These are phyloP conservation scores for Xerocomus brunneocitrinus DNA, from an alignment of 768 basidiomycete species.

Conservation along the genomic window DNA sequence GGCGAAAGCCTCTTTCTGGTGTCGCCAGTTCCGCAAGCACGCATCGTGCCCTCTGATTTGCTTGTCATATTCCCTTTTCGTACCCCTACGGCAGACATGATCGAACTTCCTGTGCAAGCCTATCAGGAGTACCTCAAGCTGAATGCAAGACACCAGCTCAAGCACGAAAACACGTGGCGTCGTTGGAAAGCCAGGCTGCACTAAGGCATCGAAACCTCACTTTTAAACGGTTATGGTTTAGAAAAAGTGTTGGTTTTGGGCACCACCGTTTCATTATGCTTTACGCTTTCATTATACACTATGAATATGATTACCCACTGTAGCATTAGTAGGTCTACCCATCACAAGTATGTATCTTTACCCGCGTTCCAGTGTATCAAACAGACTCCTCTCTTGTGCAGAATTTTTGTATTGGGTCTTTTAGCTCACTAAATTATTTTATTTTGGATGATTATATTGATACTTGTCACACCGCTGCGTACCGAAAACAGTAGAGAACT, in stretches of 20 bases:
- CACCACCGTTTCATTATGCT: background rate
- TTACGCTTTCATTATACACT: background rate
- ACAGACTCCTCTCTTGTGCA: background rate
- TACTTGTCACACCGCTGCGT: background rate
- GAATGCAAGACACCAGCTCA: slow-evolving; percentile 47
- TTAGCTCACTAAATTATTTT: background rate
- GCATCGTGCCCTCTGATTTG: slow-evolving; percentile 56
- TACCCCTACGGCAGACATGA: slow-evolving; percentile 44
- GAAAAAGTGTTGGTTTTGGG: background rate
- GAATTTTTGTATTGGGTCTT: background rate
- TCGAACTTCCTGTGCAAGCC: slow-evolving; percentile 58
- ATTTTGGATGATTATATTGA: background rate
- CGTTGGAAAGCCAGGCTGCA: slow-evolving; percentile 36
- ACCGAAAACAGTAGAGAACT: slow-evolving; percentile 4
- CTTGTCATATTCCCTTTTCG: slow-evolving; percentile 48
- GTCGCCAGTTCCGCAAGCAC: slow-evolving; percentile 53
- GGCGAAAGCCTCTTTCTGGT: slow-evolving; percentile 64
- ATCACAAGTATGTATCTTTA: slow-evolving; percentile 19
- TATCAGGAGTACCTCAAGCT: slow-evolving; percentile 56
- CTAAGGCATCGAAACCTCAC: slow-evolving; percentile 1
- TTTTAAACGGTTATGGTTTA: background rate
- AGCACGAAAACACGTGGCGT: slow-evolving; percentile 57
- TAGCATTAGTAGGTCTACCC: slow-evolving; percentile 1
- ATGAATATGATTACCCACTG: slow-evolving; percentile 7
- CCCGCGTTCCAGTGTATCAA: slow-evolving; percentile 9